A percentile compares a stretch with the other conserved stretches of the same genome.
Evolutionary conservation across 202 grass and related monocot species (phyloP).

Genomic region (Hordeum pubiflorum): DNA sequence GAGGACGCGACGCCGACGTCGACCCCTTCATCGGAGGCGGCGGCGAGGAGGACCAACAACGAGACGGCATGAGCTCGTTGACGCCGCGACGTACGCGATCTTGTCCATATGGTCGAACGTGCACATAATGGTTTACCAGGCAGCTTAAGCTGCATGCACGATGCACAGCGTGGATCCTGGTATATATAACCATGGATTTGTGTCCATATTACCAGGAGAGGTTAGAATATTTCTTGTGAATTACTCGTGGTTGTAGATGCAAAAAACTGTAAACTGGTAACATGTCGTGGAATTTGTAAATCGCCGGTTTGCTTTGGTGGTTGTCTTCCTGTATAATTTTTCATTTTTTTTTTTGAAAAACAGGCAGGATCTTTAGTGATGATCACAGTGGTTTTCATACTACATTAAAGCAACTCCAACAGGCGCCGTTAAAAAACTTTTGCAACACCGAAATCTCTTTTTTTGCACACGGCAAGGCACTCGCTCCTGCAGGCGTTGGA

Average conservation of each 20-base stretch:
- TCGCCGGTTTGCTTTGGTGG: neutral
- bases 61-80: neutral
- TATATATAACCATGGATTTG: neutral
- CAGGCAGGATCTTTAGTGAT: too few relatives aligned
- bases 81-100: neutral
- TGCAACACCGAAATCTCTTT: too few relatives aligned
- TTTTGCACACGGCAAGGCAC: too few relatives aligned
- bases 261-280: neutral
- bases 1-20: constrained; percentile 22
- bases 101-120: neutral
- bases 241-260: neutral
- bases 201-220: neutral
- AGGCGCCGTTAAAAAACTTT: too few relatives aligned
- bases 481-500: too few relatives aligned
- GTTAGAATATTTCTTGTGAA: neutral
- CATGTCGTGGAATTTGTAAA: neutral
- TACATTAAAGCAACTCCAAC: too few relatives aligned
- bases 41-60: neutral
- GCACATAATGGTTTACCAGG: neutral
- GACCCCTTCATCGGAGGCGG: neutral
- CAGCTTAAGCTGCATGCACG: neutral
- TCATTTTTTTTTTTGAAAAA: too few relatives aligned
- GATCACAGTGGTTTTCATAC: too few relatives aligned
- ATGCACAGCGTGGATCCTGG: too few relatives aligned
- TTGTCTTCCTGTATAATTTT: neutral